Evolutionary conservation across 192 early-diverging fungal genomes (phyloP), one percentile per base, ranked within the genome.

Genomic region (Coemansia sp.): DNA sequence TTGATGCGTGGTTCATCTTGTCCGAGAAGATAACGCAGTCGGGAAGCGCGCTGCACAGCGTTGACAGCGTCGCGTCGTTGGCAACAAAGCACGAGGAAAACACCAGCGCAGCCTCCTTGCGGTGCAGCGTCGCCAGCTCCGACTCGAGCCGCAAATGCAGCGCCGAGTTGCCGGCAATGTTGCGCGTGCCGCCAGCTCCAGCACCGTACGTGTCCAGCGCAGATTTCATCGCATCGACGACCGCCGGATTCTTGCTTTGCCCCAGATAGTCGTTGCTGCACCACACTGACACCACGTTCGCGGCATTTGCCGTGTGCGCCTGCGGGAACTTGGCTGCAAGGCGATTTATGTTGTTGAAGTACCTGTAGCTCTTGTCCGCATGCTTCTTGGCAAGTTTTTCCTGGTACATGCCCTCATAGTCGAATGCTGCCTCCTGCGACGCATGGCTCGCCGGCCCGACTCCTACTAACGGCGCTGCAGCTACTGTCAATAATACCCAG

Each of bases 291-390:
- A 98, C 97, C 68, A 93, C 87, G 67, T 96, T 94, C 39, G 88
- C 85, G 53, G 84, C 66, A 51, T 87, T 89, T 14, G 88, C 88
- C 23, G 95, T 98, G 84, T 98, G 97, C 22, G 97, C 97, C 66
- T 85, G 88, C 51, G 97, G 97, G 76, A 91, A 98, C 69, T 87
- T 83, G 74, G 91, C 84, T 5, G 97, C 97, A 25, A 98, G 84
- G 36, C 97, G 92, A 82, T 98, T 98, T 86, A 98, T 97, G 87
- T 98, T 98, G 90, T 98, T 98, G 79, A 98, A 98, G 85, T 97
- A 98, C 71, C 97, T 91, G 86, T 98, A 98, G 70, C 88, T 91
- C 86, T 94, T 93, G 89, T 98, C 95, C 69, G 87, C 85, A 75
- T 96, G 94, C 83, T 98, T 98, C 88, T 95, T 95, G 46, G 95